Evolutionary conservation across 495 filamentous ascomycete species (phyloP).

Genomic region (Daldinia loculata): DNA sequence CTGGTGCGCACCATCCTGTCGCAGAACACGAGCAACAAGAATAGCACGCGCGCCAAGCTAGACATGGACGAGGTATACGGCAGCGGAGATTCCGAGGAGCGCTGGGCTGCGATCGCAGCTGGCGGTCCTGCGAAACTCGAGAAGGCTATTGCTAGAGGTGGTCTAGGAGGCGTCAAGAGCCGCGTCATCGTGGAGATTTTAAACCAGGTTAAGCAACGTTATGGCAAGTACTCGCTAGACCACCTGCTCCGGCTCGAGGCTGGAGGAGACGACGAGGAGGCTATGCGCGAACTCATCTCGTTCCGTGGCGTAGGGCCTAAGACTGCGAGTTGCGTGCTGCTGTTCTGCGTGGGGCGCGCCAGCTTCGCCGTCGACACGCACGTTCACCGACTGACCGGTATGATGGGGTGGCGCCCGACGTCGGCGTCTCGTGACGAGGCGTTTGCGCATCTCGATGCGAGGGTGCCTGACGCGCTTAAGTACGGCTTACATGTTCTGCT

Average conservation of each 20-base stretch:
- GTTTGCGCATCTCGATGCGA: conserved; percentile 79
- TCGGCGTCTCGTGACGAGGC: conserved; percentile 71
- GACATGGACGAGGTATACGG: conserved; percentile 78
- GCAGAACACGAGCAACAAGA: conserved; percentile 72
- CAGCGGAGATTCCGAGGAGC: conserved; percentile 64
- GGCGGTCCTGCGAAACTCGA: conserved; percentile 70
- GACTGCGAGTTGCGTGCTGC: conserved; percentile 82
- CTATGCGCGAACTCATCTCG: conserved; percentile 73
- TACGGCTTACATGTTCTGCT: conserved; percentile 84
- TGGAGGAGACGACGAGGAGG: conserved; percentile 67
- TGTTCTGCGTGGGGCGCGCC: conserved; percentile 77
- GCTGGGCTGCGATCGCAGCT: conserved; percentile 78
- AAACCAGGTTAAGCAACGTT: conserved; percentile 71
- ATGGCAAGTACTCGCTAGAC: conserved; percentile 71
- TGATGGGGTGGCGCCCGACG: conserved; percentile 78
- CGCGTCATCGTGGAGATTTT: conserved; percentile 78
- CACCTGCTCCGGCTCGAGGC: conserved; percentile 64
- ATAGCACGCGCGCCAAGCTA: conserved; percentile 73
- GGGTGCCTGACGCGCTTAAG: conserved; percentile 80
- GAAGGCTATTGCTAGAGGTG: conserved; percentile 76
- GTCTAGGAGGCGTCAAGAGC: conserved; percentile 76
- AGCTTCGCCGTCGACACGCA: conserved; percentile 88
- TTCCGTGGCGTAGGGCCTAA: conserved; percentile 88
- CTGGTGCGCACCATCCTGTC: conserved; percentile 80
- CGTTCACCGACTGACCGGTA: conserved; percentile 76